Conservation (phyloP, 305 asterid genomes). For the Fraxinus sp. region DNA sequence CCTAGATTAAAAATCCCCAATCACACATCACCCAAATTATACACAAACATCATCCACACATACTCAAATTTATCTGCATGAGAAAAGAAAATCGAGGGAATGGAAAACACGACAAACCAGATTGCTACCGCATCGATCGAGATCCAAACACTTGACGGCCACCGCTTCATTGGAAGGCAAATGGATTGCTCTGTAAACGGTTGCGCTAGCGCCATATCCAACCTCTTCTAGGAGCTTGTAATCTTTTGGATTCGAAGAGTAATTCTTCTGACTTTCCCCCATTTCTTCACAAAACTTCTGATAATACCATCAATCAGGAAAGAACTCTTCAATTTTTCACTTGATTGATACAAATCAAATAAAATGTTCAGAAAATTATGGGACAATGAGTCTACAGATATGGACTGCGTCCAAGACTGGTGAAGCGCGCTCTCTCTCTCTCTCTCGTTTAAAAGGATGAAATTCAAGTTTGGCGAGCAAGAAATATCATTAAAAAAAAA, state of each 20-base stretch:
- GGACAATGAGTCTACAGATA: conserved; percentile 30
- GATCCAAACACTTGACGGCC: conserved; percentile 98
- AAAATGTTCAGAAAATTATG: conserved; percentile 1
- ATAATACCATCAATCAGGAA: conserved; percentile 37
- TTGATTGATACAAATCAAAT: conserved; percentile 3
- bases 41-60: conserved; percentile 3
- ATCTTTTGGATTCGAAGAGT: conserved; percentile 68
- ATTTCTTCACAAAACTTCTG: conserved; percentile 33
- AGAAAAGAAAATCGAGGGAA: neutral
- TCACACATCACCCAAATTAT: conserved; percentile 11
- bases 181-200: conserved; percentile 89
- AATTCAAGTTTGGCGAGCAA: no score
- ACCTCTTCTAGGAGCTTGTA: conserved; percentile 87
- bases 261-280: conserved; percentile 48
- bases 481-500: no score
- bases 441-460: no score
- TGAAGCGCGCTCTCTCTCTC: conserved; percentile 26
- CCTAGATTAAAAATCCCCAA: conserved; percentile 28
- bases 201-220: conserved; percentile 94
- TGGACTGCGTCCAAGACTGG: conserved; percentile 40
- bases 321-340: conserved; percentile 20
- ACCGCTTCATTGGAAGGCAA: conserved; percentile 78
- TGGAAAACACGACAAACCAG: conserved; percentile 55
- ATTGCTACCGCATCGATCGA: conserved; percentile 98
- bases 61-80: conserved; percentile 4